These are phyloP conservation scores for Isatis tinctoria DNA, from an alignment of 345 rosid species.

Conservation along the genomic window DNA sequence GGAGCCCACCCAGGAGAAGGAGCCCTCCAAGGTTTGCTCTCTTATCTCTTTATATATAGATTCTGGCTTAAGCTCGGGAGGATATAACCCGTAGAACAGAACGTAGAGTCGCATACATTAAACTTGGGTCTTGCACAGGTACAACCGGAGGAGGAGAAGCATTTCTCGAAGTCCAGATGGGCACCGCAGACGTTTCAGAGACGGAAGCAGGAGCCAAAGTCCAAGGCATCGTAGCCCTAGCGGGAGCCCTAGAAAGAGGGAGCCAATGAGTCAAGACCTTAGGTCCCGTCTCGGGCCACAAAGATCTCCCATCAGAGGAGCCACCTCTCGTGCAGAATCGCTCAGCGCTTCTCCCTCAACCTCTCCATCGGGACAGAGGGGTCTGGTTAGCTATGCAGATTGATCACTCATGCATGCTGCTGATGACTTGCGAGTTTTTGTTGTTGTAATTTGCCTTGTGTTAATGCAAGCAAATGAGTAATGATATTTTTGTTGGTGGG, in stretches of 20 bases:
- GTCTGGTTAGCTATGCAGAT: constrained; percentile 85
- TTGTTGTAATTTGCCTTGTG: neutral
- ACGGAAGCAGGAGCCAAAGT: constrained; percentile 51
- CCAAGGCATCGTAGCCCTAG: constrained; percentile 44
- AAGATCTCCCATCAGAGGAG: constrained; percentile 34
- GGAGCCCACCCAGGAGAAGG: constrained; percentile 72
- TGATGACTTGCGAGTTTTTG: constrained; percentile 6
- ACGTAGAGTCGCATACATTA: neutral
- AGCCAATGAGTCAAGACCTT: constrained; percentile 57
- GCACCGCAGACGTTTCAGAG: constrained; percentile 45
- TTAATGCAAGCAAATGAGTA: neutral
- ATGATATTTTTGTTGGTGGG: constrained; percentile 2
- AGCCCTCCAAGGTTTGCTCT: constrained; percentile 75
- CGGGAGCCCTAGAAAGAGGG: constrained; percentile 58
- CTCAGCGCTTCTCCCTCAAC: constrained; percentile 51
- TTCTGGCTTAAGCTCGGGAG: neutral
- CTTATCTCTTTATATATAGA: neutral
- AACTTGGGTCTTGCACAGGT: constrained; percentile 34
- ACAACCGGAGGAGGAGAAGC: constrained; percentile 51
- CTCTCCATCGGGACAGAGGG: constrained; percentile 62
- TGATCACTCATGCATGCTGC: constrained; percentile 29
- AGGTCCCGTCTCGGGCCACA: constrained; percentile 72
- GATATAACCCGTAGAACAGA: constrained; percentile 1
- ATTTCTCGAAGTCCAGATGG: constrained; percentile 58
- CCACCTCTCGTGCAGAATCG: constrained; percentile 43